Conservation (phyloP, 2,329 filamentous ascomycete species). For the Aaosphaeria pasadenensis region DNA sequence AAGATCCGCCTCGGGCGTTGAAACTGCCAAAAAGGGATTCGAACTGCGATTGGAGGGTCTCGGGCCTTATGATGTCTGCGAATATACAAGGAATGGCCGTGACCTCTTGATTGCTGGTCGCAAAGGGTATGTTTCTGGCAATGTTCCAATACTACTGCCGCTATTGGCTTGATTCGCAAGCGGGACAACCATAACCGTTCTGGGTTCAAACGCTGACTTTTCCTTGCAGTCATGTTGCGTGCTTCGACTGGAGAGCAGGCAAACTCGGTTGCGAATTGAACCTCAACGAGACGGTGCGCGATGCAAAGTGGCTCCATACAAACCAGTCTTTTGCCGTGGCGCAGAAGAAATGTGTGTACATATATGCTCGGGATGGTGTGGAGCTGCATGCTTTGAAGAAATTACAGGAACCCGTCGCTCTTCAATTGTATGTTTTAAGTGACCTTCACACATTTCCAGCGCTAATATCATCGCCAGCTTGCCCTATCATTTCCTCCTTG, state of each 20-base stretch:
- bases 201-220: too few species aligned
- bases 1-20: constrained; percentile 66
- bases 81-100: constrained; percentile 87
- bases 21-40: constrained; percentile 89
- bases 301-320: constrained; percentile 90
- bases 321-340: constrained; percentile 93
- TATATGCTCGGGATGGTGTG: constrained; percentile 87
- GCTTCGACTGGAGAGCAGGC: constrained; percentile 93
- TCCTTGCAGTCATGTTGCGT: too few species aligned
- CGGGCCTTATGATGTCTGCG: constrained; percentile 82
- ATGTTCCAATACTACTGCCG: not conserved
- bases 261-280: constrained; percentile 91
- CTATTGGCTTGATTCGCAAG: not conserved
- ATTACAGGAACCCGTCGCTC: constrained; percentile 85
- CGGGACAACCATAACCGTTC: too few species aligned
- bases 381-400: constrained; percentile 90
- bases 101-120: constrained; percentile 81
- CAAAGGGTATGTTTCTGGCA: constrained; percentile 80
- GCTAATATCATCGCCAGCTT: constrained; percentile 39
- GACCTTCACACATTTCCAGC: too few species aligned
- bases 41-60: constrained; percentile 74
- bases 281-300: constrained; percentile 83
- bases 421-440: constrained; percentile 64
- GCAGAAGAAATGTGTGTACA: constrained; percentile 95
- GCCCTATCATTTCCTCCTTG: constrained; percentile 91